Percentiles rank a stretch among this genome's conserved stretches.
Evolutionary conservation across 1,284 basidiomycete genomes (phyloP).

Genomic region (Ceratobasidium papillatum): DNA sequence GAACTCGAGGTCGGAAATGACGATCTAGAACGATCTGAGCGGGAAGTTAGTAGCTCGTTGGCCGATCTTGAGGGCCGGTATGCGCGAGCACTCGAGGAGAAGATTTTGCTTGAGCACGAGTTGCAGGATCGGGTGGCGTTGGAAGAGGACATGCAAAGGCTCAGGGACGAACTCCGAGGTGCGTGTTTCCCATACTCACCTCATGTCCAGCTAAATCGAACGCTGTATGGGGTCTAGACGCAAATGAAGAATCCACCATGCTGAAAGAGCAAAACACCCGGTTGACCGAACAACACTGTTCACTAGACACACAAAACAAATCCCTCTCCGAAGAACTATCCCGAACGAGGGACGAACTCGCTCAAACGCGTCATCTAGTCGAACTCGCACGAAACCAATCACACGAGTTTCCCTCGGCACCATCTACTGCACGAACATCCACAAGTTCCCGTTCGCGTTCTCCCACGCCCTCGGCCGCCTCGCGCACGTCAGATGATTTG

Average conservation of each 20-base stretch:
- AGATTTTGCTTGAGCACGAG: slow-evolving; percentile 96
- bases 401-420: slow-evolving; percentile 24
- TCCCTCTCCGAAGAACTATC: slow-evolving; percentile 18
- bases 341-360: slow-evolving; percentile 18
- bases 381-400: slow-evolving; percentile 20
- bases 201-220: slow-evolving; percentile 36
- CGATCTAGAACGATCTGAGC: slow-evolving; percentile 90
- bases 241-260: slow-evolving; percentile 84
- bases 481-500: slow-evolving; percentile 18
- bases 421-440: slow-evolving; percentile 24
- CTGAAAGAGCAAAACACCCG: slow-evolving; percentile 74
- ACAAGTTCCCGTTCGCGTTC: slow-evolving; percentile 29
- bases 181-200: slow-evolving; percentile 46
- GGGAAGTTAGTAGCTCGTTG: slow-evolving; percentile 82
- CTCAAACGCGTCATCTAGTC: slow-evolving; percentile 19
- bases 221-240: slow-evolving; percentile 61
- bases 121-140: slow-evolving; percentile 89
- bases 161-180: slow-evolving; percentile 96
- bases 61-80: slow-evolving; percentile 93
- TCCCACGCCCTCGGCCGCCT: slow-evolving; percentile 25
- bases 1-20: slow-evolving; percentile 97
- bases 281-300: slow-evolving; percentile 48
- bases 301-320: slow-evolving; percentile 46
- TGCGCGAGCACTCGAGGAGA: slow-evolving; percentile 91
- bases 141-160: slow-evolving; percentile 90